These are phyloP conservation scores for Lichtheimia ornata DNA, from an alignment of 371 early-diverging fungal species.

Conservation along the genomic window DNA sequence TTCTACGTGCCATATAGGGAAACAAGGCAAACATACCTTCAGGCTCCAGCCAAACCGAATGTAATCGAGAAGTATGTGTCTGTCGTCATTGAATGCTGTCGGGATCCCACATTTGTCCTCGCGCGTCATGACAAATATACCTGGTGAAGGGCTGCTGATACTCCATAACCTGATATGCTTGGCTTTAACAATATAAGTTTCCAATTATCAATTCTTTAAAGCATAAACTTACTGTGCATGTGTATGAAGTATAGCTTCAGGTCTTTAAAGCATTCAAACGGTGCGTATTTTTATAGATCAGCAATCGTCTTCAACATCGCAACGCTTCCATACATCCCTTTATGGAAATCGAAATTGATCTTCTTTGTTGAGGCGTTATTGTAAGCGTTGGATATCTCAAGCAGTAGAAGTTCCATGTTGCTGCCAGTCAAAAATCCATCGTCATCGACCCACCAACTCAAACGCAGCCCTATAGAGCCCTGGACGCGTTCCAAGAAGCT, in stretches of 20 bases:
- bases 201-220: background rate
- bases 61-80: constrained; percentile 4
- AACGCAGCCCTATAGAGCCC: no score
- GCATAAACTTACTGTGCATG: constrained; percentile 11
- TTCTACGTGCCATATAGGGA: background rate
- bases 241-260: constrained; percentile 10
- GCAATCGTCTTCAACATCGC: constrained; percentile 12
- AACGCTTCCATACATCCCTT: constrained; percentile 12
- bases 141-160: background rate
- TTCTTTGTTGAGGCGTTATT: constrained; percentile 1
- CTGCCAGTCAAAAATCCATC: no score
- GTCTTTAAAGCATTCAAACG: background rate
- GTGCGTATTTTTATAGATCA: constrained; percentile 5
- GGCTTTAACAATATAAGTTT: background rate
- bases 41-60: constrained; percentile 9
- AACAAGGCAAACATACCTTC: constrained; percentile 2
- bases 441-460: no score
- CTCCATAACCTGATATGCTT: constrained; percentile 11
- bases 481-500: no score
- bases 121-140: constrained; percentile 6
- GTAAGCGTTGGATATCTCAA: constrained; percentile 11
- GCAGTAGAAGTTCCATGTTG: constrained; percentile 1
- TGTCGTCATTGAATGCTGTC: constrained; percentile 1
- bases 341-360: constrained; percentile 10
- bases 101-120: constrained; percentile 10